These are phyloP conservation scores for Eucalyptus cloeziana DNA, from an alignment of 345 rosid species.

Conservation along the genomic window DNA sequence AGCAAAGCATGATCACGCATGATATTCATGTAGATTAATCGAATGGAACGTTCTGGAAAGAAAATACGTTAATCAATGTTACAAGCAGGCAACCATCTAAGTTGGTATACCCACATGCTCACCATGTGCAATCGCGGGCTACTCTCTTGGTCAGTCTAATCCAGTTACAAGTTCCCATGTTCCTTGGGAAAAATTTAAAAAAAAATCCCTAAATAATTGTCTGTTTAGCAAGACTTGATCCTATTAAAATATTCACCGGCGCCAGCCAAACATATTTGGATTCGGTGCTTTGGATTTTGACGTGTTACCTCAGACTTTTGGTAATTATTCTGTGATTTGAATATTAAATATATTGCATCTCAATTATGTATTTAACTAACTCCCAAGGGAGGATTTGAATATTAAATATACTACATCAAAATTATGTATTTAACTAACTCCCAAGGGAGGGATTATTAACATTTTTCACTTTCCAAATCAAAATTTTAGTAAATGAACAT, in stretches of 20 bases:
- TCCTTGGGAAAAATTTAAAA: not conserved
- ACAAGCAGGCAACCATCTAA: not conserved
- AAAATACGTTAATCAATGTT: not conserved
- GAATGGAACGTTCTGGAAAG: not conserved
- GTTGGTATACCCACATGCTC: not conserved
- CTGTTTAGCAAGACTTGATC: not conserved
- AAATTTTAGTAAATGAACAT: not conserved
- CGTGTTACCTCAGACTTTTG: not conserved
- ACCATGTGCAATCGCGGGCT: not conserved
- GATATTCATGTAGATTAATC: not conserved
- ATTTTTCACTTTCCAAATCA: not conserved
- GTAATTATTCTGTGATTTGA: not conserved
- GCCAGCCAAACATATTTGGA: not conserved
- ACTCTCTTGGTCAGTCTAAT: not conserved
- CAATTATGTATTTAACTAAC: not conserved
- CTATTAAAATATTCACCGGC: not conserved
- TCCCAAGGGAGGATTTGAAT: not conserved
- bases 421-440: not conserved
- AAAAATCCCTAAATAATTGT: not conserved
- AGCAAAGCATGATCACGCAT: not conserved
- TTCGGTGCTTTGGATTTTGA: not conserved
- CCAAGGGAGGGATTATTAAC: not conserved
- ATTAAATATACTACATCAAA: not conserved
- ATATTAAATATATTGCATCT: accelerated
- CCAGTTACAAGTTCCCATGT: not conserved